Evolutionary conservation across 768 basidiomycete genomes (phyloP).

Genomic region (Collybiopsis luxurians): DNA sequence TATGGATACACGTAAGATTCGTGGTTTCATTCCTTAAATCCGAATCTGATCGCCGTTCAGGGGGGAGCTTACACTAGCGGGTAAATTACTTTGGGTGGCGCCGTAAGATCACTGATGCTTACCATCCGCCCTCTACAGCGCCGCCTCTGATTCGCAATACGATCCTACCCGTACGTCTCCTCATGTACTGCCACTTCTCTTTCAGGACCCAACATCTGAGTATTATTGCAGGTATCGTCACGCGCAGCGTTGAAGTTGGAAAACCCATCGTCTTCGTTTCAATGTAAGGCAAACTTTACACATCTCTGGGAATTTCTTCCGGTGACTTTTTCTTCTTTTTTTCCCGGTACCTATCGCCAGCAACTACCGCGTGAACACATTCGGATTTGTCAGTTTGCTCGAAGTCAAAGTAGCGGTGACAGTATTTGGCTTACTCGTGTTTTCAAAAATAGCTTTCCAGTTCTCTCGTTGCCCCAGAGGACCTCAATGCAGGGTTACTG

Average conservation of each 20-base stretch:
- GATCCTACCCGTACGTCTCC: slow-evolving; percentile 45
- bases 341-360: slow-evolving; percentile 51
- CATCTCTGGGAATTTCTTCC: neutral
- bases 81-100: slow-evolving; percentile 20
- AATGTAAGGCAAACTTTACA: slow-evolving; percentile 27
- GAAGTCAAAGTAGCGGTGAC: too few species aligned
- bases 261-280: slow-evolving; percentile 61
- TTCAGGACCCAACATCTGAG: neutral
- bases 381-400: slow-evolving; percentile 45
- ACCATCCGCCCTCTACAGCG: slow-evolving; percentile 26
- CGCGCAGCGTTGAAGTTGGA: slow-evolving; percentile 40
- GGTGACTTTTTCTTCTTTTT: neutral
- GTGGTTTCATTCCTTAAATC: neutral
- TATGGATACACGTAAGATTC: slow-evolving; percentile 32
- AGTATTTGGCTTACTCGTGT: too few species aligned
- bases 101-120: slow-evolving; percentile 6
- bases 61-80: slow-evolving; percentile 47
- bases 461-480: slow-evolving; percentile 37
- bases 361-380: slow-evolving; percentile 57
- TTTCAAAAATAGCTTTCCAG: slow-evolving; percentile 53
- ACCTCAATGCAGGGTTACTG: slow-evolving; percentile 56
- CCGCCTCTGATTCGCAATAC: slow-evolving; percentile 37
- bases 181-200: too few species aligned
- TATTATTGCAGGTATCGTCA: slow-evolving; percentile 39
- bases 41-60: slow-evolving; percentile 20